Conservation (phyloP, 306 rosid species). For the Malus sieversii region DNA sequence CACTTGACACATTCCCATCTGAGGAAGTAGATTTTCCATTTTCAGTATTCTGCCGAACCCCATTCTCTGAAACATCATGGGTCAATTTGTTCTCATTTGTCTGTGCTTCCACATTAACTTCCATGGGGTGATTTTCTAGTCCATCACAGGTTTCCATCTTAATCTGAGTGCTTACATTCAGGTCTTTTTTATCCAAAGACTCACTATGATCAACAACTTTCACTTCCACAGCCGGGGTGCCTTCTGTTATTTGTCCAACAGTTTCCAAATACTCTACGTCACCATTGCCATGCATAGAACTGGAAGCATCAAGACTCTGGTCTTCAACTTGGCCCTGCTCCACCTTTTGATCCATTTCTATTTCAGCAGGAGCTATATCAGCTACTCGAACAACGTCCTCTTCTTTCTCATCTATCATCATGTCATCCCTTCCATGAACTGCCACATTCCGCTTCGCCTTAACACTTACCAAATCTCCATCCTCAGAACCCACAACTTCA, state of each 20-base stretch:
- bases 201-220: not conserved
- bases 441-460: conserved; percentile 5
- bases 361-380: conserved; percentile 5
- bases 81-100: conserved; percentile 17
- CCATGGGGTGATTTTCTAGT: conserved; percentile 15
- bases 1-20: conserved; percentile 14
- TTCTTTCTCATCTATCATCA: not conserved
- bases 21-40: not conserved
- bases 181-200: conserved; percentile 10
- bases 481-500: not conserved
- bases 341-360: not conserved
- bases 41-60: conserved; percentile 5
- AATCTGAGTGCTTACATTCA: not conserved
- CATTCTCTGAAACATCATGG: not conserved
- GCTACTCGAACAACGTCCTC: not conserved
- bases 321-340: not conserved
- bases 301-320: conserved; percentile 10
- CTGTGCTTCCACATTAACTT: conserved; percentile 17
- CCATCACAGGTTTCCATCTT: conserved; percentile 6
- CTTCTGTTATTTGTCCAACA: conserved; percentile 11
- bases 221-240: conserved; percentile 8
- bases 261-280: conserved; percentile 6
- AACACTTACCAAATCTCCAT: not conserved
- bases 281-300: not conserved
- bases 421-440: conserved; percentile 9